A percentile compares a stretch with the other conserved stretches of the same genome.
phyloP scores from a whole-genome alignment of 768 basidiomycete genomes.

The Tricholoma sp. region DNA sequence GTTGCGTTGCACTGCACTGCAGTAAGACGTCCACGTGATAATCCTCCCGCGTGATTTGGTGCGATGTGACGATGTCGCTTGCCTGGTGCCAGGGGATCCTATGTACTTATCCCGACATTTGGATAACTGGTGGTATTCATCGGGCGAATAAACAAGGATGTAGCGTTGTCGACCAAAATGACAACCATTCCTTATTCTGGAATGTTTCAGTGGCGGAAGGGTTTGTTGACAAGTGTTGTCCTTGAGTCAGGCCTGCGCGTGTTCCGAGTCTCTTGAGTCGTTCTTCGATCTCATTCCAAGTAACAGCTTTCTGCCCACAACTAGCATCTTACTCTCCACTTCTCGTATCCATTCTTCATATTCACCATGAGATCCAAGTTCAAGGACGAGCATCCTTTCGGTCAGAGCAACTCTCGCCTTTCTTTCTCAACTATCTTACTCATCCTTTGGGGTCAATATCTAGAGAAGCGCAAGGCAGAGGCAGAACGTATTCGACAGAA shows the following conservation, averaged over 20 bases:
- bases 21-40: too few species aligned
- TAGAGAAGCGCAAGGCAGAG: constrained; percentile 99
- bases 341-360: constrained; percentile 1
- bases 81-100: too few species aligned
- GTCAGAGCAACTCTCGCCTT: constrained; percentile 43
- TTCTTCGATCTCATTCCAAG: constrained; percentile 20
- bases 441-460: constrained; percentile 19
- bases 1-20: too few species aligned
- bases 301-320: constrained; percentile 15
- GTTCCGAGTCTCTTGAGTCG: constrained; percentile 29
- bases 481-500: constrained; percentile 98
- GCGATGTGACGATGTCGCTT: too few species aligned
- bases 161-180: neutral
- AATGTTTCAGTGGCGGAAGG: constrained; percentile 3
- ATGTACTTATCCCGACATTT: too few species aligned
- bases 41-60: too few species aligned
- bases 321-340: constrained; percentile 15
- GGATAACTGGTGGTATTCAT: too few species aligned
- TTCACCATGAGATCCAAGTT: constrained; percentile 85
- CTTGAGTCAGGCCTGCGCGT: constrained; percentile 33
- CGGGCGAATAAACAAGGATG: too few species aligned
- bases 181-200: neutral
- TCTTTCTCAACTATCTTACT: constrained; percentile 23
- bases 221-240: constrained; percentile 20
- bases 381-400: constrained; percentile 99